Percentiles rank a stretch among this genome's conserved stretches.
Evolutionary conservation across 2,329 filamentous ascomycete genomes (phyloP).

Genomic region (Nemania serpens): DNA sequence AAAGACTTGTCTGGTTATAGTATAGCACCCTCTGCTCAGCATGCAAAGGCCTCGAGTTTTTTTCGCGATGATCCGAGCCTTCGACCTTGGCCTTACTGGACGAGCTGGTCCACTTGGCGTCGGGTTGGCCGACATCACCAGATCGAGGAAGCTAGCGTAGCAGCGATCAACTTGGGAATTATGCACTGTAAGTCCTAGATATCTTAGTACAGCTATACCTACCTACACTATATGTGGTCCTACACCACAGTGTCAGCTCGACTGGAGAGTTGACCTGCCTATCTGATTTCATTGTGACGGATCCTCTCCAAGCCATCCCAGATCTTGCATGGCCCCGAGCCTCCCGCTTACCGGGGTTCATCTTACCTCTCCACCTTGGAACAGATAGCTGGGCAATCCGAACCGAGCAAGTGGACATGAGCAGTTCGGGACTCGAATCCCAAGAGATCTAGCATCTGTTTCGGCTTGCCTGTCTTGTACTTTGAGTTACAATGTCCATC

Average conservation of each 20-base stretch:
- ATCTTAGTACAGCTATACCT: neutral
- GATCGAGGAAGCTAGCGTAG: constrained; percentile 7
- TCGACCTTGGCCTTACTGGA: neutral
- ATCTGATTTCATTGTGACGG: too few relatives aligned
- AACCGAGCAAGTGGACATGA: constrained; percentile 20
- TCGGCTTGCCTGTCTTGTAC: constrained; percentile 23
- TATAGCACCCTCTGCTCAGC: neutral
- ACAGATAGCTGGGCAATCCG: constrained; percentile 19
- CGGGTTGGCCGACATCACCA: constrained; percentile 24
- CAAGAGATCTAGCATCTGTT: constrained; percentile 22
- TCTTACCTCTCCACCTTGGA: constrained; percentile 18
- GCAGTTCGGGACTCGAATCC: constrained; percentile 17
- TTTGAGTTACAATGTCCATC: constrained; percentile 10
- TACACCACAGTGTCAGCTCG: neutral
- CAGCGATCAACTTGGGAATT: constrained; percentile 8
- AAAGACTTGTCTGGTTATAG: too few relatives aligned
- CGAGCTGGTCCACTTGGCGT: constrained; percentile 16
- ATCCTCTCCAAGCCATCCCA: constrained; percentile 10
- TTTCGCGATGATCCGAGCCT: neutral
- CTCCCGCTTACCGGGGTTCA: constrained; percentile 24
- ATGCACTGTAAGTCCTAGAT: constrained; percentile 2
- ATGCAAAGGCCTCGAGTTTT: neutral
- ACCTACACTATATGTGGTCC: too few relatives aligned
- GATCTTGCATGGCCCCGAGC: constrained; percentile 30
- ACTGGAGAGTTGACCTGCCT: neutral